Conservation (phyloP, 352 stramenopile genomes). For the Phytophthora agathidicida region DNA sequence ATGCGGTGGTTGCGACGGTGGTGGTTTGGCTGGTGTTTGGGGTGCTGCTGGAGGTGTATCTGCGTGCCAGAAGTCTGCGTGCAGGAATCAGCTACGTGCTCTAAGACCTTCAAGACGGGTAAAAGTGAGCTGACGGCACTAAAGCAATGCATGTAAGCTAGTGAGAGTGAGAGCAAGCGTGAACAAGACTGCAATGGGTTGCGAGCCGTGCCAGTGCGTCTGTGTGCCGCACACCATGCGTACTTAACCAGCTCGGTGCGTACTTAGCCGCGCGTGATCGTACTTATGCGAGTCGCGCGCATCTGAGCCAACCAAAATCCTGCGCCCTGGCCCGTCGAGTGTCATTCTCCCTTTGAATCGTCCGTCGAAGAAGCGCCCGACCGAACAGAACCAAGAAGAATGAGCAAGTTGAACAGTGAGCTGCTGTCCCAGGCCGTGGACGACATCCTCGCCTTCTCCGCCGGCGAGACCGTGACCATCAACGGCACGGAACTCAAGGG, state of each 20-base stretch:
- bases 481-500: constrained; percentile 95
- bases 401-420: constrained; percentile 98
- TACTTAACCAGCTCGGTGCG: too few species aligned
- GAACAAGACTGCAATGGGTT: too few species aligned
- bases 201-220: too few species aligned
- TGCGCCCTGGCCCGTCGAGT: too few species aligned
- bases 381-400: constrained; percentile 51
- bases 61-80: constrained; percentile 11
- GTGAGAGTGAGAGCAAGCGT: too few species aligned
- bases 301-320: constrained; percentile 23
- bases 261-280: too few species aligned
- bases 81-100: constrained; percentile 7
- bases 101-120: too few species aligned
- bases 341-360: constrained; percentile 83
- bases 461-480: constrained; percentile 92
- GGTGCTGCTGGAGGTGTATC: constrained; percentile 26
- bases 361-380: constrained; percentile 71
- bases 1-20: constrained; percentile 54
- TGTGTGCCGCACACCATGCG: too few species aligned
- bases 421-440: constrained; percentile 96
- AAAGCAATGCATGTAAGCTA: too few species aligned
- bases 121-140: too few species aligned
- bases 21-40: constrained; percentile 54
- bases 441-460: constrained; percentile 96
- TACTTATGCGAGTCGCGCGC: constrained; percentile 7